A percentile compares a stretch with the other conserved stretches of the same genome.
phyloP scores from a whole-genome alignment of 768 basidiomycete genomes.

The Mycena kentingensis region DNA sequence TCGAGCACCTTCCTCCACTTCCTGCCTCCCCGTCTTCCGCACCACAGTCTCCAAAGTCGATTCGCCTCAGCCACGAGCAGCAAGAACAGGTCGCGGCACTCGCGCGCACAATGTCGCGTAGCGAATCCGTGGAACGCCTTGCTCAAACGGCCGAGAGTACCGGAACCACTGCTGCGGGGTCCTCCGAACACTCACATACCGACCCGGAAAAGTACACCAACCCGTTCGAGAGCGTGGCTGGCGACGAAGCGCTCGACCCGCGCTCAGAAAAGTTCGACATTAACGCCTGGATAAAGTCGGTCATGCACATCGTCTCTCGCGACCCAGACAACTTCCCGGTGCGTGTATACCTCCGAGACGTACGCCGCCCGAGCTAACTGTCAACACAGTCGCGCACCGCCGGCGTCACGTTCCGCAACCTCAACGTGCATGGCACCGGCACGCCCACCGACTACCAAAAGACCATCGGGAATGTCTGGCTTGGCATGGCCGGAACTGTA shows the following conservation, averaged over 20 bases:
- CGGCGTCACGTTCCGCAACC: conserved; percentile 40
- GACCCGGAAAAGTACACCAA: conserved; percentile 11
- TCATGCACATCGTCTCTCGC: conserved; percentile 29
- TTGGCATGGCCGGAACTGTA: conserved; percentile 22
- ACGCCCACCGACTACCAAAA: conserved; percentile 42
- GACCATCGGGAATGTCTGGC: conserved; percentile 38
- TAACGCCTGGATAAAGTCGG: conserved; percentile 33
- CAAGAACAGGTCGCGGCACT: conserved; percentile 7
- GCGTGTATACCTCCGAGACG: neutral
- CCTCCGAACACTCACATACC: conserved; percentile 4
- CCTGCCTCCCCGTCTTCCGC: no score
- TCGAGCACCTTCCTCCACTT: neutral
- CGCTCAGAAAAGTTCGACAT: conserved; percentile 37
- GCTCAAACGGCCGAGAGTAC: neutral
- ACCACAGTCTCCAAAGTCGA: no score
- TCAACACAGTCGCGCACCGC: conserved; percentile 22
- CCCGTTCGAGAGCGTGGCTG: conserved; percentile 30
- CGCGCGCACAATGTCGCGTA: conserved; percentile 10
- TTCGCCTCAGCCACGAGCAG: conserved; percentile 12
- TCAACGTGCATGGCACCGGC: conserved; percentile 36
- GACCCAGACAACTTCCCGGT: conserved; percentile 29
- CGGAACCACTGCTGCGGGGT: neutral
- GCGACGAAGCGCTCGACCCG: conserved; percentile 35
- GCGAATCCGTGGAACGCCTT: neutral
- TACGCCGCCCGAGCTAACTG: neutral